Conservation (phyloP, 106 monocot genomes). For the Acorus gramineus region DNA sequence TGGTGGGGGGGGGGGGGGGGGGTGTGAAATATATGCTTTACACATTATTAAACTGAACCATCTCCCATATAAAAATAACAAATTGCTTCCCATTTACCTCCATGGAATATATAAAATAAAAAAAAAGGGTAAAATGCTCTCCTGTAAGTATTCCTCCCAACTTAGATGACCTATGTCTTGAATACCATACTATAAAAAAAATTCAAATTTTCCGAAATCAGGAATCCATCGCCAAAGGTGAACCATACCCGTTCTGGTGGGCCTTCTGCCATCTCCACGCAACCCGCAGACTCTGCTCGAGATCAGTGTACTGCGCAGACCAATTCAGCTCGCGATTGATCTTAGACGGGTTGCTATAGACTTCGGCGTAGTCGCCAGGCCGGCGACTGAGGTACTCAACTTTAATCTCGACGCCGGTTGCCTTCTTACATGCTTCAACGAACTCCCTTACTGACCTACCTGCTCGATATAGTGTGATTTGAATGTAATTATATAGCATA, state of each 20-base stretch:
- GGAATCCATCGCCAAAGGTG: neutral
- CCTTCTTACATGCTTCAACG: conserved; percentile 18
- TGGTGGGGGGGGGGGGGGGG: too few relatives aligned
- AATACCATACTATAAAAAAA: too few relatives aligned
- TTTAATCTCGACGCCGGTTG: conserved; percentile 12
- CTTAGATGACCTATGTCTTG: too few relatives aligned
- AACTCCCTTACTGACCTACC: conserved; percentile 16
- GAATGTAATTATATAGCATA: neutral
- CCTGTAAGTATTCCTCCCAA: too few relatives aligned
- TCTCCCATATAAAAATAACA: too few relatives aligned
- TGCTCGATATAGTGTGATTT: neutral
- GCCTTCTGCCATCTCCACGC: conserved; percentile 13
- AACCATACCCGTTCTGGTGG: conserved; percentile 8
- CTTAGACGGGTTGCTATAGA: conserved; percentile 12
- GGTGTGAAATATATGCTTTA: too few relatives aligned
- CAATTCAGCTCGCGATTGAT: conserved; percentile 11
- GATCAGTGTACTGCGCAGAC: conserved; percentile 8
- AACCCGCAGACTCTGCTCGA: conserved; percentile 10
- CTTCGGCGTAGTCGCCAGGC: conserved; percentile 15
- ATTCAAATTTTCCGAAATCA: too few relatives aligned
- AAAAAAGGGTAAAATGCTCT: too few relatives aligned
- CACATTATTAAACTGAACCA: too few relatives aligned
- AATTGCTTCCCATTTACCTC: too few relatives aligned
- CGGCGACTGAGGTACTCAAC: conserved; percentile 8
- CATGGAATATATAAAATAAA: too few relatives aligned